These are phyloP conservation scores for Alternaria novae-zelandiae DNA, from an alignment of 2,329 filamentous ascomycete genomes.

Conservation along the genomic window DNA sequence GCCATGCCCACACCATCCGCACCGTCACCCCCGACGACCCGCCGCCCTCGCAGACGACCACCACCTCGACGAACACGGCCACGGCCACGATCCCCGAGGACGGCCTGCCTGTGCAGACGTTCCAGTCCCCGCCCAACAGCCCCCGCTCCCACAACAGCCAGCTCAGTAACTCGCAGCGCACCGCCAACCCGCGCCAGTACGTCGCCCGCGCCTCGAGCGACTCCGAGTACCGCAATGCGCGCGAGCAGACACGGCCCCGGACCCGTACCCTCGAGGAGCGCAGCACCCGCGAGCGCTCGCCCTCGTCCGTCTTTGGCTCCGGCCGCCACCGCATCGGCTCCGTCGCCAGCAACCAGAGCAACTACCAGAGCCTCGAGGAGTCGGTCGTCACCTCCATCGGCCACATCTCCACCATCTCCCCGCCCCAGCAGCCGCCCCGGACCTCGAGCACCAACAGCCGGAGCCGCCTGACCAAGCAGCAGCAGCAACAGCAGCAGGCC, in stretches of 20 bases:
- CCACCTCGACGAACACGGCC: neutral
- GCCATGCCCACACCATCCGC: constrained; percentile 56
- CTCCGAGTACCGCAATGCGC: constrained; percentile 39
- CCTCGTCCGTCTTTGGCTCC: constrained; percentile 49
- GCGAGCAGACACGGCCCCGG: constrained; percentile 60
- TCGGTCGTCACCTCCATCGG: constrained; percentile 51
- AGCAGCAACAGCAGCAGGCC: constrained; percentile 12
- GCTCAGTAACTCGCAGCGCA: constrained; percentile 13
- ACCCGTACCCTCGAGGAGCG: constrained; percentile 60
- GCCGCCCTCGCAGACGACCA: constrained; percentile 11
- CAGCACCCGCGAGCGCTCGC: constrained; percentile 47
- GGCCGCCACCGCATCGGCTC: constrained; percentile 72
- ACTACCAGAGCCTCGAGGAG: constrained; percentile 54
- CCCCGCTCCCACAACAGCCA: constrained; percentile 36
- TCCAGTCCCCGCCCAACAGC: constrained; percentile 38
- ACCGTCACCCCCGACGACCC: constrained; percentile 69
- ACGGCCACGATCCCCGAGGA: constrained; percentile 26
- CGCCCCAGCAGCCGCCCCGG: constrained; percentile 35
- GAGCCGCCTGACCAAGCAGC: constrained; percentile 39
- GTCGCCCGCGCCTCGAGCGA: constrained; percentile 43
- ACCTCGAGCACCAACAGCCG: constrained; percentile 39
- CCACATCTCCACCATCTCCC: constrained; percentile 49
- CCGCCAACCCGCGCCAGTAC: constrained; percentile 33
- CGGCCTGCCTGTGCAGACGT: constrained; percentile 15
- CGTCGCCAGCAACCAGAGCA: constrained; percentile 66